phyloP scores from a whole-genome alignment of 2,329 filamentous ascomycete genomes.

The Cephalotrichum gorgonifer region DNA sequence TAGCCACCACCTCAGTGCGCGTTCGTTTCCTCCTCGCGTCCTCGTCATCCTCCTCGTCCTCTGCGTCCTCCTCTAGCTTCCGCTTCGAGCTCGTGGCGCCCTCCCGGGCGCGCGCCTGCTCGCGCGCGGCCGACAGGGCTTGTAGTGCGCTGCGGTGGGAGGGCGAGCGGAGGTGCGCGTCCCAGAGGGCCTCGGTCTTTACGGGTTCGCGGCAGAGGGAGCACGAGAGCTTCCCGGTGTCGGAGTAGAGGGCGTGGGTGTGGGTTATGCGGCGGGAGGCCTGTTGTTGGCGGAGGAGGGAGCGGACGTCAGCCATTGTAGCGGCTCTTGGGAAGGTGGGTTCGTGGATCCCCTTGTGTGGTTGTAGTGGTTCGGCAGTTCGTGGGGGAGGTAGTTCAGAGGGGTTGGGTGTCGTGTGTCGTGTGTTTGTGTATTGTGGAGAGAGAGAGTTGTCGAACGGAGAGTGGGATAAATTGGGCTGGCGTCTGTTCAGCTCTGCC shows the following conservation, averaged over 20 bases:
- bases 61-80: conserved; percentile 23
- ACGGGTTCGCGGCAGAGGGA: conserved; percentile 53
- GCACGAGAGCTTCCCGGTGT: conserved; percentile 58
- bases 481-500: no score
- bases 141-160: conserved; percentile 31
- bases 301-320: conserved; percentile 69
- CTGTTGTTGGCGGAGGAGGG: conserved; percentile 69
- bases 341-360: no score
- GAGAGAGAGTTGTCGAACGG: no score
- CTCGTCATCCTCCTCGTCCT: conserved; percentile 12
- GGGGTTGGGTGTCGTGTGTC: no score
- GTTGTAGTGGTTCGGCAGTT: no score
- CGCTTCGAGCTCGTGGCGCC: conserved; percentile 16
- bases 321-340: no score
- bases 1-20: conserved; percentile 26
- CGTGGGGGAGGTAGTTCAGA: no score
- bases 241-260: conserved; percentile 57
- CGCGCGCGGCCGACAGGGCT: conserved; percentile 8
- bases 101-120: neutral
- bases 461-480: no score
- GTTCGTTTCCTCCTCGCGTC: conserved; percentile 34
- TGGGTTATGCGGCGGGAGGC: conserved; percentile 63
- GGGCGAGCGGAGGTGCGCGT: conserved; percentile 43
- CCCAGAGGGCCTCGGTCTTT: conserved; percentile 59
- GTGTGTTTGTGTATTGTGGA: no score